Evolutionary conservation across 73 alveolate species (phyloP).

Genomic region (Durusdinium trenchii): DNA sequence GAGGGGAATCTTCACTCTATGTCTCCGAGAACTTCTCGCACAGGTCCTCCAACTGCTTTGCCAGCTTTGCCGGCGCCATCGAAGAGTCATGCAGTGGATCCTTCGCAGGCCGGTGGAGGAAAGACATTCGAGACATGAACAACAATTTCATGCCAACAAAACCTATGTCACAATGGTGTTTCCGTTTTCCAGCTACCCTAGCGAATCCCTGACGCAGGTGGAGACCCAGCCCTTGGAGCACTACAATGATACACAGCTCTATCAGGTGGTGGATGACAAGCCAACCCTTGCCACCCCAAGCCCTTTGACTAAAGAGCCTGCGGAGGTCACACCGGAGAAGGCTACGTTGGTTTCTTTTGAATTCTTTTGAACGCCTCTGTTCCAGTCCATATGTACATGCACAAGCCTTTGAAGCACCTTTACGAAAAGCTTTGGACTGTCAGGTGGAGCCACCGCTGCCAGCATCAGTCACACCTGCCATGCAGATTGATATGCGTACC

Average conservation of each 20-base stretch:
- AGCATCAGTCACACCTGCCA: background rate
- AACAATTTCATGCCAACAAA: too few relatives aligned
- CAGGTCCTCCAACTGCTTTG: background rate
- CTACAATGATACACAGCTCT: too few relatives aligned
- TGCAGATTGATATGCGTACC: background rate
- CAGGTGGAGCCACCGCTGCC: background rate
- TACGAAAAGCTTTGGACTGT: background rate
- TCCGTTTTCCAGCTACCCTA: background rate
- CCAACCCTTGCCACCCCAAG: background rate
- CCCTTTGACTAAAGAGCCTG: background rate
- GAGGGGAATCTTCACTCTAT: too few relatives aligned
- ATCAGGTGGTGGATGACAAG: too few relatives aligned
- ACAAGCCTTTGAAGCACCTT: background rate
- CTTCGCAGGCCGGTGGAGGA: background rate
- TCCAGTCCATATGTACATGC: background rate
- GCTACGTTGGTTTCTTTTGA: background rate
- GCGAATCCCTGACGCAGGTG: slow-evolving; percentile 2
- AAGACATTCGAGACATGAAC: background rate
- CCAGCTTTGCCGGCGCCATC: background rate
- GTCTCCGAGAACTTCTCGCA: background rate
- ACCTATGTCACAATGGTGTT: too few relatives aligned
- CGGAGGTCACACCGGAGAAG: slow-evolving; percentile 17
- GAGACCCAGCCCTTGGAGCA: slow-evolving; percentile 43
- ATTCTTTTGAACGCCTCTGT: too few relatives aligned
- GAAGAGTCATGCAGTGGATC: background rate